phyloP scores from a whole-genome alignment of 805 yeast species.

The Nakazawaea sp. region DNA sequence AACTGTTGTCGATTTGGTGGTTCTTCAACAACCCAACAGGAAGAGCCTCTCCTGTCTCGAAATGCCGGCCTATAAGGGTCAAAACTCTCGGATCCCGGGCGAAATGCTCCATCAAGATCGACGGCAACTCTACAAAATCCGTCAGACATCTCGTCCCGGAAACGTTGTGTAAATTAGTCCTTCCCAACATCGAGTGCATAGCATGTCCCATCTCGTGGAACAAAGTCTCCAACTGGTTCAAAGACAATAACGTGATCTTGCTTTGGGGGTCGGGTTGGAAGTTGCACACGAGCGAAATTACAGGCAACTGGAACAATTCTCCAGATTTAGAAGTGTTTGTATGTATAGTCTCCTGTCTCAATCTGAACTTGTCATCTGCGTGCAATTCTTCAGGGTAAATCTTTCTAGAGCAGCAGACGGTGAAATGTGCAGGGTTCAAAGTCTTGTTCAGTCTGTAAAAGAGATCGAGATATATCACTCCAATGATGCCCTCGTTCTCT shows the following conservation, averaged over 20 bases:
- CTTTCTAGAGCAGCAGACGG: conserved; percentile 88
- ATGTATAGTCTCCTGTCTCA: conserved; percentile 24
- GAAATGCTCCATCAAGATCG: conserved; percentile 93
- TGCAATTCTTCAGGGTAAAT: conserved; percentile 49
- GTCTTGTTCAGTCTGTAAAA: conserved; percentile 72
- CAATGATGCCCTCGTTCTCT: conserved; percentile 56
- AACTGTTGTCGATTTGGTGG: conserved; percentile 43
- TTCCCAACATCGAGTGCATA: conserved; percentile 93
- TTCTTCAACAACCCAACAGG: conserved; percentile 42
- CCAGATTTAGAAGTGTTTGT: conserved; percentile 33
- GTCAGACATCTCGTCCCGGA: conserved; percentile 95
- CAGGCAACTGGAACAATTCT: conserved; percentile 71
- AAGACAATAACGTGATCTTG: conserved; percentile 51
- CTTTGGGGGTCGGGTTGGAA: conserved; percentile 36
- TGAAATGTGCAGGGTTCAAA: conserved; percentile 90
- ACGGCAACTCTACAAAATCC: conserved; percentile 94
- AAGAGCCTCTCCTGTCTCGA: conserved; percentile 56
- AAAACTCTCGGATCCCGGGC: conserved; percentile 78
- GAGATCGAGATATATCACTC: conserved; percentile 82
- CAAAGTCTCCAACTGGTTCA: conserved; percentile 83
- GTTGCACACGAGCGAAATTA: conserved; percentile 84
- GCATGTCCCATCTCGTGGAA: conserved; percentile 99
- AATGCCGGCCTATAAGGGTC: conserved; percentile 64
- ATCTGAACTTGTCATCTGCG: conserved; percentile 28
- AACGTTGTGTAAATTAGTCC: conserved; percentile 83